Conservation (phyloP, 1,284 basidiomycete species). For the Tremellales sp. region DNA sequence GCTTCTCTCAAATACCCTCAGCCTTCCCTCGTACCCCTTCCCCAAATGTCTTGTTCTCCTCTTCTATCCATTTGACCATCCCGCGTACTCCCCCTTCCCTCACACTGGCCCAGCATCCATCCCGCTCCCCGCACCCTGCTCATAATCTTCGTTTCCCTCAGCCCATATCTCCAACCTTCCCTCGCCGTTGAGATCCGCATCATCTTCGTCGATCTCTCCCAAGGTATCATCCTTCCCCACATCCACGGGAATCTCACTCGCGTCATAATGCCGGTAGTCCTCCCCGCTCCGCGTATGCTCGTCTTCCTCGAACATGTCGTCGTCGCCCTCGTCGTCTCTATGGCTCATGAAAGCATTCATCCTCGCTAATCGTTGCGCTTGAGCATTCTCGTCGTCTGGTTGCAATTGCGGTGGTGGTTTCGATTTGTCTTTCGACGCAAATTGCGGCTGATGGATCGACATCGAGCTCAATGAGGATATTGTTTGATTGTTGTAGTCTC, state of each 20-base stretch:
- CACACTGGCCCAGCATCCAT: too few relatives aligned
- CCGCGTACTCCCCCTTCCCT: too few relatives aligned
- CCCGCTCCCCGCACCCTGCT: too few relatives aligned
- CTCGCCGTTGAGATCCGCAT: too few relatives aligned
- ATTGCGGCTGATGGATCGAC: slow-evolving; percentile 12
- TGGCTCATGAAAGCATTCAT: slow-evolving; percentile 33
- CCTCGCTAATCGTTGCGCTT: slow-evolving; percentile 25
- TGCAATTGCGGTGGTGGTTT: slow-evolving; percentile 1
- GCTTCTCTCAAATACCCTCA: too few relatives aligned
- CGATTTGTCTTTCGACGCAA: not conserved
- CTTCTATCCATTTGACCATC: too few relatives aligned
- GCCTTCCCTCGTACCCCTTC: too few relatives aligned
- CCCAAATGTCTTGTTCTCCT: too few relatives aligned
- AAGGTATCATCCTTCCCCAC: slow-evolving; percentile 21
- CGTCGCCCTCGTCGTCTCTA: slow-evolving; percentile 14
- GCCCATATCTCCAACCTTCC: too few relatives aligned
- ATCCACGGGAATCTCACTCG: slow-evolving; percentile 22
- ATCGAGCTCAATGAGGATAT: slow-evolving; percentile 22
- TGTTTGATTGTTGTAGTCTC: slow-evolving; percentile 39
- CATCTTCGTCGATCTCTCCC: slow-evolving; percentile 27
- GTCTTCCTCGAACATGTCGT: slow-evolving; percentile 18
- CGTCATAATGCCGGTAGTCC: slow-evolving; percentile 17
- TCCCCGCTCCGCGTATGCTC: slow-evolving; percentile 12
- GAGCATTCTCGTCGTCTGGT: slow-evolving; percentile 29
- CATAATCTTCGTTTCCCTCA: too few relatives aligned